Base-by-base conservation (phyloP, 352 stramenopile species). In the Halophytophthora batemanensis region DNA sequence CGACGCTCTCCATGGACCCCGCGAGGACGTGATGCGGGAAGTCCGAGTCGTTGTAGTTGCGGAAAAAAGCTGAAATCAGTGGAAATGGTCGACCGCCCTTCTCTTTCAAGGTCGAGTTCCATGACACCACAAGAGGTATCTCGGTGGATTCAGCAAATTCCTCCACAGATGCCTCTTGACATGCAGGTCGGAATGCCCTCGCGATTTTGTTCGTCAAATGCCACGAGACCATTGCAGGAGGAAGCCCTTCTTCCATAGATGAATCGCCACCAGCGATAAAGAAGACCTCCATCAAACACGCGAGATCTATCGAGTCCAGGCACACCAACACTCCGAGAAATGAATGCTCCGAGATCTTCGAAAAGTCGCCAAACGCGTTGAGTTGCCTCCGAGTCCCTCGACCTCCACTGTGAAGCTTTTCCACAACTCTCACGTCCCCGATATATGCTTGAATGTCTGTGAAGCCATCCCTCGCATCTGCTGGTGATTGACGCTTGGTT, bases 251-350 rank as follows among this genome's bases (percentile, higher is more conserved):
- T n/a, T 50, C 25, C 15, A 58, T 37, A 6, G 28, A 6, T 3
- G 19, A 22, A 29, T 31, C 60, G 3, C 19, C 21, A 44, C 29
- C 39, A 18, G 49, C 39, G 41, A 58, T 56, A 8, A 29, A 14
- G 14, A 77, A 54, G 3, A 59, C 50, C 8, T 61, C 44, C 5
- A 59, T 61, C 22, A 80, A 53, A 33, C 45, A 51, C 25, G 53
- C 41, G 21, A 88, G 49, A 22, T 82, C 72, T 23, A 46, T 35
- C 33, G 72, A 34, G 19, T 71, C 61, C 29, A 88, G 57, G 35
- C 71, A 86, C 13, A 88, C 45, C 28, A 88, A 59, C 36, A 81
- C 67, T 13, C 67, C 59, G 31, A 76, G 53, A 42, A 86, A 64
- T 11, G 45, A 46, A 33, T 75, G 56, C 12, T 81, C 67, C 6